Evolutionary conservation across 2,329 filamentous ascomycete genomes (phyloP).

Genomic region (Xylariaceae sp.): DNA sequence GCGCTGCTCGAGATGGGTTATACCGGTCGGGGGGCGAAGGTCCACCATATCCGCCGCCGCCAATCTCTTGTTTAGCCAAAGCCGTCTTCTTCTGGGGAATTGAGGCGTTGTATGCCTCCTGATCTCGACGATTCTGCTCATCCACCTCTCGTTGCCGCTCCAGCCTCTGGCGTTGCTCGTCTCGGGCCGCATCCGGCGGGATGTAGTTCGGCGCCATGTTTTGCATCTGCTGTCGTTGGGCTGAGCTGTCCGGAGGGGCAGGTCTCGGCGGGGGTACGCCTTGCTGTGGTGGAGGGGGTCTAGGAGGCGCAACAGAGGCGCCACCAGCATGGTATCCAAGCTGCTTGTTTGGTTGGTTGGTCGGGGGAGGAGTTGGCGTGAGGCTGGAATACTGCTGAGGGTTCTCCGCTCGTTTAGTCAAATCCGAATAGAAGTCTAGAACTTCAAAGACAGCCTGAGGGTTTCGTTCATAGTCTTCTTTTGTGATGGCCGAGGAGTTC

Average conservation of each 20-base stretch:
- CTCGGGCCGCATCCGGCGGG: constrained; percentile 44
- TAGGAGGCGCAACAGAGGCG: constrained; percentile 60
- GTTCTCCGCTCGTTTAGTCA: constrained; percentile 69
- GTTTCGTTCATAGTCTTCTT: constrained; percentile 97
- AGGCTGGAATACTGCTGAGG: constrained; percentile 62
- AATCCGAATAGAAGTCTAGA: constrained; percentile 78
- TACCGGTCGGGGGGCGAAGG: constrained; percentile 58
- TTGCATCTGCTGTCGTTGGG: constrained; percentile 54
- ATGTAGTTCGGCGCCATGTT: constrained; percentile 50
- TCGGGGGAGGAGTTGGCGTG: constrained; percentile 59
- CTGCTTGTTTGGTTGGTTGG: constrained; percentile 55
- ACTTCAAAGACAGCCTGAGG: constrained; percentile 80
- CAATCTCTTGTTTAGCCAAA: constrained; percentile 83
- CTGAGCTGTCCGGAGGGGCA: constrained; percentile 38
- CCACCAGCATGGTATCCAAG: constrained; percentile 51
- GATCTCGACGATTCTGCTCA: constrained; percentile 66
- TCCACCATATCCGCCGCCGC: constrained; percentile 52
- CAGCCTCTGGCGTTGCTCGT: constrained; percentile 57
- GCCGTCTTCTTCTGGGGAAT: constrained; percentile 76
- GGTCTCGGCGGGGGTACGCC: constrained; percentile 38
- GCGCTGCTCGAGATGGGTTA: constrained; percentile 79
- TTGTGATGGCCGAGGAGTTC: constrained; percentile 93
- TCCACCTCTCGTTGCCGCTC: constrained; percentile 54
- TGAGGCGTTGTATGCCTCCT: constrained; percentile 85
- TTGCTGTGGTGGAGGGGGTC: constrained; percentile 55